A percentile compares a stretch with the other conserved stretches of the same genome.
These are phyloP conservation scores for Earliella scabrosa DNA, from an alignment of 1,284 basidiomycete species.

Conservation along the genomic window DNA sequence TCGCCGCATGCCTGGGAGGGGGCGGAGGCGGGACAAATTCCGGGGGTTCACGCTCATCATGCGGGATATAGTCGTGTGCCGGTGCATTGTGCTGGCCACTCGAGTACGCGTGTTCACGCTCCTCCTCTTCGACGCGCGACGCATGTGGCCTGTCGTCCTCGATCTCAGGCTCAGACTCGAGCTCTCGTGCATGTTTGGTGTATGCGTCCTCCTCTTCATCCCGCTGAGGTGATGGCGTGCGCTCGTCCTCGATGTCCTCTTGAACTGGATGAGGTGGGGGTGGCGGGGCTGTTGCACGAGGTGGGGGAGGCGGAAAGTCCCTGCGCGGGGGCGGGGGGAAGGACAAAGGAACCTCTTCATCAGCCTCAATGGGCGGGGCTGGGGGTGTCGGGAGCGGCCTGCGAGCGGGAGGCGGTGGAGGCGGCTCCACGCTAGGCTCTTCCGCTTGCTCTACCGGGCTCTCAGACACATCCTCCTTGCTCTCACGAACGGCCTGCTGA, in stretches of 20 bases:
- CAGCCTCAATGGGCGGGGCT: conserved; percentile 4
- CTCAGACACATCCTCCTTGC: conserved; percentile 1
- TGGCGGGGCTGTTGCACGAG: conserved; percentile 14
- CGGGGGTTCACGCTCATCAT: background rate
- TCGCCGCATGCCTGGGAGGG: conserved; percentile 15
- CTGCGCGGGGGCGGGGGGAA: conserved; percentile 5
- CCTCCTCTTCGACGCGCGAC: background rate
- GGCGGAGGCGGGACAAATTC: conserved; percentile 17
- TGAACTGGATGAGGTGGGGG: conserved; percentile 15
- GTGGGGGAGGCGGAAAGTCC: conserved; percentile 22
- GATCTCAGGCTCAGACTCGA: conserved; percentile 10
- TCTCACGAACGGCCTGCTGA: conserved; percentile 8
- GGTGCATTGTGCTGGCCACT: background rate
- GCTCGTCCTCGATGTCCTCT: conserved; percentile 6
- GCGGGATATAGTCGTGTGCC: conserved; percentile 5
- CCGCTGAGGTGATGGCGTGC: conserved; percentile 2
- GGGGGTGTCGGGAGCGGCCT: conserved; percentile 12
- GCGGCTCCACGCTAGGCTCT: background rate
- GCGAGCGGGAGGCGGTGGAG: conserved; percentile 8
- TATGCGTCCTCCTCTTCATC: conserved; percentile 16
- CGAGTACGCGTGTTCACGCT: background rate
- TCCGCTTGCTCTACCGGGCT: conserved; percentile 5
- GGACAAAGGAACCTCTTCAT: conserved; percentile 1
- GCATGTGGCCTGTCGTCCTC: conserved; percentile 2
- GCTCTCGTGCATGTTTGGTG: conserved; percentile 16